Percentiles rank a stretch among this genome's conserved stretches.
phyloP scores from a whole-genome alignment of 805 yeast species.

The Cyberlindnera suaveolens region DNA sequence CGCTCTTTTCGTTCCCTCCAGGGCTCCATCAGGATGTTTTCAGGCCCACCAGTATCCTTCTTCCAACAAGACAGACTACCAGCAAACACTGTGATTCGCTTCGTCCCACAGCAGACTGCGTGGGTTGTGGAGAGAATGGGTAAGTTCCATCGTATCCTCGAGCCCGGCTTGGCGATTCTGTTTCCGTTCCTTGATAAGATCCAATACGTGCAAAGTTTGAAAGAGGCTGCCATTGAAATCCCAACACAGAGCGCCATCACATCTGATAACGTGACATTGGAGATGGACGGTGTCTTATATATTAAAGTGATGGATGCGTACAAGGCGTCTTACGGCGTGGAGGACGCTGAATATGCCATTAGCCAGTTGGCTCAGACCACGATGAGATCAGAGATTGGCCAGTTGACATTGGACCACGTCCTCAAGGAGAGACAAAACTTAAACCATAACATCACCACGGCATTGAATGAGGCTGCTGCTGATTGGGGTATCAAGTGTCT shows the following conservation, averaged over 20 bases:
- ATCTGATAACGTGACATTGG: constrained; percentile 77
- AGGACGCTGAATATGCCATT: constrained; percentile 81
- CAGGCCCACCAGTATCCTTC: constrained; percentile 35
- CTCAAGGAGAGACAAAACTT: constrained; percentile 69
- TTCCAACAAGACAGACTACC: constrained; percentile 63
- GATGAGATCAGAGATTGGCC: constrained; percentile 86
- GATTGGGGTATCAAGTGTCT: constrained; percentile 85
- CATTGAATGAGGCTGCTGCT: constrained; percentile 75
- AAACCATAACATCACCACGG: constrained; percentile 67
- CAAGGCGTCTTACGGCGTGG: constrained; percentile 84
- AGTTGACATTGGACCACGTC: constrained; percentile 71
- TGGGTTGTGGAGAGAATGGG: constrained; percentile 94
- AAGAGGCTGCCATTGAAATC: constrained; percentile 80
- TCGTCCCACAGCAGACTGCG: constrained; percentile 87
- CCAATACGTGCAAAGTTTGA: constrained; percentile 74
- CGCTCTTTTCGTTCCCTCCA: no score
- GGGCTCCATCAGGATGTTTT: neutral
- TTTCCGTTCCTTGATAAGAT: constrained; percentile 70
- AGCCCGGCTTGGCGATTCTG: constrained; percentile 73
- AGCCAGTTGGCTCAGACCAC: constrained; percentile 86
- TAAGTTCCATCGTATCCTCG: constrained; percentile 58
- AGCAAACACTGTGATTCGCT: constrained; percentile 66
- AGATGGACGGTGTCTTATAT: constrained; percentile 79
- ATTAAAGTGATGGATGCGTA: constrained; percentile 75
- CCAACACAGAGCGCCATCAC: constrained; percentile 84